Base-by-base conservation (phyloP, 1,284 basidiomycete species). In the Boletus albobrunnescens region DNA sequence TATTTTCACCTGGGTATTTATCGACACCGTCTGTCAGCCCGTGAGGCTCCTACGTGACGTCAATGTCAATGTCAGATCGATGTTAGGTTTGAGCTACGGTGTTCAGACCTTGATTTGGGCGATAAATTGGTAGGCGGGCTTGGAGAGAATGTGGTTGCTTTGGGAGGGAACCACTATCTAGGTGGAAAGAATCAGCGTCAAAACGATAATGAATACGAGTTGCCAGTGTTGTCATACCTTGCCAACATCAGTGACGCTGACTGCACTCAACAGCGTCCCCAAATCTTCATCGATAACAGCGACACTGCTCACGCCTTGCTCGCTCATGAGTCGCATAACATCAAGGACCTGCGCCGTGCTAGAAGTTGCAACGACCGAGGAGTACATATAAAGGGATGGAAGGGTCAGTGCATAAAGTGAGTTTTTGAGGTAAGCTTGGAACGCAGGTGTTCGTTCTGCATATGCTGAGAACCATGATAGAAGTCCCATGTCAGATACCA, bases 291-390 rank as follows among this genome's bases (percentile, higher is more conserved):
- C 81, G 5, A 87, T 61, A 7, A 89, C 81, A 17, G 87, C 87
- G 39, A 88, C 71, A 55, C 82, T 87, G 61, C 87, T 87, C 30
- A 89, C 85, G 17, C 87, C 87, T 59, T 83, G 76, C 53, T 87
- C 83, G 57, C 84, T 87, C 87, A 89, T 88, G 24, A 84, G 69
- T 49, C 71, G 77, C 87, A 89, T 89, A 5, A 85, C 85, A 62
- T 87, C 81, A 27, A 88, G 68, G 16, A 88, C 81, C 17, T 74
- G 72, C 4, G 77, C 76, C 16, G 69, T 73, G 33, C 82, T 77
- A 7, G 73, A 72, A 9, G 78, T 68, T 5, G 81, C 75, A 10
- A 88, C 69, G 14, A 89, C 82, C 2, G 78, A 74, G 4, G 73
- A 58, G 54, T 80, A 78, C 23, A 87, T 70, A 54, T 80, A 74